phyloP scores from a whole-genome alignment of 345 rosid species.

The Rhodamnia argentea region DNA sequence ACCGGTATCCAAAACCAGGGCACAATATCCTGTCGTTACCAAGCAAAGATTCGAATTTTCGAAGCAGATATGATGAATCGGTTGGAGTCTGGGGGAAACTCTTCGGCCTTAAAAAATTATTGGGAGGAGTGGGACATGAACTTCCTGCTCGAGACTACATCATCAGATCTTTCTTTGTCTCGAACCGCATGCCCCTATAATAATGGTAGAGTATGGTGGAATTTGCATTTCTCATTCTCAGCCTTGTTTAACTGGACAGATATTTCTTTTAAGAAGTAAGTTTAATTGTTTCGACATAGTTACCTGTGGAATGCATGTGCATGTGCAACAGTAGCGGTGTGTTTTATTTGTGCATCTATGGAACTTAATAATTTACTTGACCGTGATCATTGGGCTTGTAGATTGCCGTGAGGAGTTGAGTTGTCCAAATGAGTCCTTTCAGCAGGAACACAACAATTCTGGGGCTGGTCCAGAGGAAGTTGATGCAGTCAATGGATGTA shows the following conservation, averaged over 20 bases:
- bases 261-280: neutral
- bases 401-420: constrained; percentile 9
- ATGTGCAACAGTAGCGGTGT: neutral
- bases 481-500: neutral
- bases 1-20: no score
- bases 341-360: neutral
- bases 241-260: neutral
- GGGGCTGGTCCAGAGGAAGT: constrained; percentile 2
- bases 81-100: no score
- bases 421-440: neutral
- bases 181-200: neutral
- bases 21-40: no score
- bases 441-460: neutral
- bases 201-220: neutral
- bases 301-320: neutral
- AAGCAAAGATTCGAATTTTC: neutral
- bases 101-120: no score
- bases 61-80: no score
- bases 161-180: no score
- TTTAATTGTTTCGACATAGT: neutral
- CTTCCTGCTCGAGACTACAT: no score
- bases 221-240: neutral
- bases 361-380: neutral
- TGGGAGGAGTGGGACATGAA: no score
- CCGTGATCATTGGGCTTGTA: constrained; percentile 7